Conservation (phyloP, 75 land plant genomes). For the Cupressus sempervirens region DNA sequence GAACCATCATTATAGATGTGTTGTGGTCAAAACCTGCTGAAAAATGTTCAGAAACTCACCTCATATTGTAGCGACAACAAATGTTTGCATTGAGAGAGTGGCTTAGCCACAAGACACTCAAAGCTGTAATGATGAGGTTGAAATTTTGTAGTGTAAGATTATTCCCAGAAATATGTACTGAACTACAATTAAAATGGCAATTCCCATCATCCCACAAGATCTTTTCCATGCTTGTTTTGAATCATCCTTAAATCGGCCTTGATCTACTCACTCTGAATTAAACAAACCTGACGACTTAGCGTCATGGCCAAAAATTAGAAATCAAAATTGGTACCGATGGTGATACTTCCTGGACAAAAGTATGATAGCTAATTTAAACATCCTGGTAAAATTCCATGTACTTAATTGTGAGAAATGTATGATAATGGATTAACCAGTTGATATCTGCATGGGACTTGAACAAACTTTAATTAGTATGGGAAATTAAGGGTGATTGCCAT, state of each 20-base stretch:
- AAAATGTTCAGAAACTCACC: neutral
- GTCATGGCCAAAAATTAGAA: neutral
- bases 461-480: neutral
- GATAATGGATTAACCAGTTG: neutral
- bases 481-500: neutral
- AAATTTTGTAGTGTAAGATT: neutral
- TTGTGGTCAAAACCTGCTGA: neutral
- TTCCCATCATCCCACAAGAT: neutral
- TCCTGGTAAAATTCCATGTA: neutral
- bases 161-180: slow-evolving; percentile 16
- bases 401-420: neutral
- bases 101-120: neutral
- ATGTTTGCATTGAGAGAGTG: neutral
- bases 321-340: neutral
- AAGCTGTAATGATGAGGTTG: neutral
- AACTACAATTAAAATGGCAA: neutral
- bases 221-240: neutral
- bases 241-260: neutral
- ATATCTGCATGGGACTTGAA: neutral
- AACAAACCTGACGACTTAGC: neutral
- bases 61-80: neutral
- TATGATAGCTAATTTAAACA: neutral
- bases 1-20: neutral
- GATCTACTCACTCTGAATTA: neutral
- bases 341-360: neutral